Evolutionary conservation across 768 basidiomycete species (phyloP), one percentile per base, ranked within the genome.

Genomic region (Epithele typhae): DNA sequence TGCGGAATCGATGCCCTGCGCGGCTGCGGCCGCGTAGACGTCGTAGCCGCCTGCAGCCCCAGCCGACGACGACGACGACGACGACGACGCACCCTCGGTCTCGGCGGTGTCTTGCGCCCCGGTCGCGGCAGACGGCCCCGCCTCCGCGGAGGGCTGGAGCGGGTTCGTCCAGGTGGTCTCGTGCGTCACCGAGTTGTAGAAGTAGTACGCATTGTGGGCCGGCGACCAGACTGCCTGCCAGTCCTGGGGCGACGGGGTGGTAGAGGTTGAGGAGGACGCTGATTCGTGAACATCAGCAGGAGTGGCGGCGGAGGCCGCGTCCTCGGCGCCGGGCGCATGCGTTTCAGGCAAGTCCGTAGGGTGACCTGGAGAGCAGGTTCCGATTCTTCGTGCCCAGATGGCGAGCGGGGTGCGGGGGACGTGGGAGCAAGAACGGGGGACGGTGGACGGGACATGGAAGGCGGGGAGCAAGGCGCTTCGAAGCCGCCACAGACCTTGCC

Each of bases 81-180:
- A 12, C 1, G 50, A n/a, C 24, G 56, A 46, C 19, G 52, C 37
- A 17, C 54, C 35, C n/a, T 7, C 8, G 8, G 35, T 19, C 8
- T 7, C 9, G 9, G 47, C 23, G 36, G 54, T 44, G 21, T 53
- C 17, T 8, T 58, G 43, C 22, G 59, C 46, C 10, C 56, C 40
- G 1, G 65, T 52, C 37, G 66, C 55, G 30, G 60, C 56, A 3
- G 66, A 59, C 57, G 65, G 48, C 58, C 60, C 40, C 46, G 51
- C 47, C 38, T 60, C 58, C 6, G 60, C 48, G n/a, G n/a, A n/a
- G n/a, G n/a, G n/a, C 36, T 77, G 69, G 33, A 92, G 70, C 9
- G 89, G 89, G 58, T 92, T 92, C 23, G 70, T 68, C 90, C 90
- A 92, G 2, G 89, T 92, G 15, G 89, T 92, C 68, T 91, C 80